Evolutionary conservation across 129 eudicot species (phyloP).

Genomic region (Saposhnikovia divaricata): DNA sequence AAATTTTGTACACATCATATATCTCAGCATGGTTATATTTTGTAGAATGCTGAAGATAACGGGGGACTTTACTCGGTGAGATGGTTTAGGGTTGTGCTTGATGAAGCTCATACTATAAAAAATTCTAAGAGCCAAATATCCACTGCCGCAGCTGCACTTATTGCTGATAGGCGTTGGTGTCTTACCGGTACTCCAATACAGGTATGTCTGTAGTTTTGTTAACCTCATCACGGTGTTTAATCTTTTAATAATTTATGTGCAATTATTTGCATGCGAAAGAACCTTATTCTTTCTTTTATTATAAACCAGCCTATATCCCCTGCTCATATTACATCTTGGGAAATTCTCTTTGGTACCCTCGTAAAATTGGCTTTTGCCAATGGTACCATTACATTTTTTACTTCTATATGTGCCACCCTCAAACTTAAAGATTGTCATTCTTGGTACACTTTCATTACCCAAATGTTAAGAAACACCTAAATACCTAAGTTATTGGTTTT

Average conservation of each 20-base stretch:
- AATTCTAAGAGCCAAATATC: slow-evolving; percentile 91
- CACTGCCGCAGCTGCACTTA: slow-evolving; percentile 76
- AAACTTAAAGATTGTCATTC: too few species aligned
- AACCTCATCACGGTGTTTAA: not conserved
- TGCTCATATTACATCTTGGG: not conserved
- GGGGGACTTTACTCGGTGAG: slow-evolving; percentile 80
- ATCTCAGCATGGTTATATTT: not conserved
- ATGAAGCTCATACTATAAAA: slow-evolving; percentile 94
- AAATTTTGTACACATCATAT: not conserved
- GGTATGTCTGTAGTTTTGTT: slow-evolving; percentile 30
- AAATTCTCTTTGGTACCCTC: too few species aligned
- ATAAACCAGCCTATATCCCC: not conserved
- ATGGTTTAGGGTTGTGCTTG: slow-evolving; percentile 94
- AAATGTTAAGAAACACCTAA: too few species aligned
- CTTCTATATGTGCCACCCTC: too few species aligned
- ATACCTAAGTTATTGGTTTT: too few species aligned
- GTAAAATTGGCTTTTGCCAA: too few species aligned
- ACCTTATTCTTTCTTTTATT: not conserved
- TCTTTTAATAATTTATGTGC: not conserved
- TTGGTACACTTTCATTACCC: too few species aligned
- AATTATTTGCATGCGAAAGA: slow-evolving; percentile 3
- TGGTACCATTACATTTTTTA: too few species aligned
- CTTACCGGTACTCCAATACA: slow-evolving; percentile 99
- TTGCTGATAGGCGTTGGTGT: slow-evolving; percentile 95
- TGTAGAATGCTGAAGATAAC: slow-evolving; percentile 68